Evolutionary conservation across 139 green algal genomes (phyloP).

Genomic region (Spirogloea muscicola): DNA sequence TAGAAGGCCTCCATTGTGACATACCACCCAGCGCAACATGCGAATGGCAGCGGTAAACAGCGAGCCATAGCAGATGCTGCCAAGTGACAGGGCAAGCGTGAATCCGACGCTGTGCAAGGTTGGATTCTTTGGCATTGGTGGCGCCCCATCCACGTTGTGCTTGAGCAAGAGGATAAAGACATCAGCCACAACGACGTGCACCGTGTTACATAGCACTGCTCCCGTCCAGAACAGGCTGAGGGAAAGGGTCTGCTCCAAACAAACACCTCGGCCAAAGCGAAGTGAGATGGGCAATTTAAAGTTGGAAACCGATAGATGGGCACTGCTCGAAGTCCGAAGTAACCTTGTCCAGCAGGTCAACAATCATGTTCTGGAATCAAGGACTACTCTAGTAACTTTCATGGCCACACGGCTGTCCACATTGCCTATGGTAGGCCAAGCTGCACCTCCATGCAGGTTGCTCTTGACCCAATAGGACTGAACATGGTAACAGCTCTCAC

Average conservation of each 20-base stretch:
- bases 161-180: slow-evolving; percentile 4
- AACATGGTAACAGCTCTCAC: not conserved
- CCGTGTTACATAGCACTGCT: slow-evolving; percentile 34
- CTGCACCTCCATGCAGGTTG: no score
- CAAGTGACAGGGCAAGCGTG: slow-evolving; percentile 25
- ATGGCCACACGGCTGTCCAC: no score
- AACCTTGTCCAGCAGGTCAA: no score
- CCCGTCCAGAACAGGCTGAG: slow-evolving; percentile 40
- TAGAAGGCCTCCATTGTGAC: no score
- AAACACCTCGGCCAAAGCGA: no score
- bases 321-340: no score
- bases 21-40: slow-evolving; percentile 19
- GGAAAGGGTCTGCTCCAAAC: slow-evolving; percentile 23
- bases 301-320: no score
- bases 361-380: no score
- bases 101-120: slow-evolving; percentile 9
- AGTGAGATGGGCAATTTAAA: no score
- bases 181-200: slow-evolving; percentile 24
- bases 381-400: no score
- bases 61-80: slow-evolving; percentile 43
- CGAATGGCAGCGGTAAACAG: slow-evolving; percentile 27
- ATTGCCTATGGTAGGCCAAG: no score
- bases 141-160: not conserved
- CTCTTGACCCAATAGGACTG: no score
- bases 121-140: not conserved